Evolutionary conservation across 805 yeast genomes (phyloP), one percentile per base, ranked within the genome.

Genomic region (Wickerhamomyces chambardii): DNA sequence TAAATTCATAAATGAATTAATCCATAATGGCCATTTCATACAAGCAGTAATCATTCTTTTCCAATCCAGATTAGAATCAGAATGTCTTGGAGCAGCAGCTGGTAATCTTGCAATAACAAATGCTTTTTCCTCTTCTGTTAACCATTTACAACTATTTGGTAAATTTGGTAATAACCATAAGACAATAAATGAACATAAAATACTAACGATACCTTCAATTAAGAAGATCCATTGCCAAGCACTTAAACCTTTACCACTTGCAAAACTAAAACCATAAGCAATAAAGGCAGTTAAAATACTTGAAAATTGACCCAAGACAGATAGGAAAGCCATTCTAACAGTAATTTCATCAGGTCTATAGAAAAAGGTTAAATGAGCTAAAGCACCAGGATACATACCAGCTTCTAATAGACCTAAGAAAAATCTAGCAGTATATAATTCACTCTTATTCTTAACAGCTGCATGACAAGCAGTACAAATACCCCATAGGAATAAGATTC

Each of bases 281-380:
- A 52, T 25, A 14, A 50, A 32, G 1, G 53, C 57, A 12, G 48
- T 35, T 10, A 52, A 29, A 11, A 51, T 46, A 17, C 46, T 46
- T 15, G 55, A 41, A 22, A 54, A 33, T 28, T 47, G 42, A 6
- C 54, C 53, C 5, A 44, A 41, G 8, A 42, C 44, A 29, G 43
- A 47, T 34, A 51, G 44, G 29, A 48, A 35, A 4, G 55, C 50
- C 31, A 45, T 44, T 37, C 57, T 45, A n/a, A 41, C 34, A 4
- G 46, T 44, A 24, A 49, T 30, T 33, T 50, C 51, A 22, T 41
- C 42, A 16, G 48, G 46, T 31, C 40, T 42, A 30, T 50, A 47
- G 47, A 49, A 52, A 36, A 44, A 46, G 1, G 51, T 37, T 28
- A 53, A 37, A 15, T 40, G 54, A 34, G 36, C 43, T 42, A 48